Conservation (phyloP, 768 basidiomycete genomes). For the Omphalotus guepiniiformis region DNA sequence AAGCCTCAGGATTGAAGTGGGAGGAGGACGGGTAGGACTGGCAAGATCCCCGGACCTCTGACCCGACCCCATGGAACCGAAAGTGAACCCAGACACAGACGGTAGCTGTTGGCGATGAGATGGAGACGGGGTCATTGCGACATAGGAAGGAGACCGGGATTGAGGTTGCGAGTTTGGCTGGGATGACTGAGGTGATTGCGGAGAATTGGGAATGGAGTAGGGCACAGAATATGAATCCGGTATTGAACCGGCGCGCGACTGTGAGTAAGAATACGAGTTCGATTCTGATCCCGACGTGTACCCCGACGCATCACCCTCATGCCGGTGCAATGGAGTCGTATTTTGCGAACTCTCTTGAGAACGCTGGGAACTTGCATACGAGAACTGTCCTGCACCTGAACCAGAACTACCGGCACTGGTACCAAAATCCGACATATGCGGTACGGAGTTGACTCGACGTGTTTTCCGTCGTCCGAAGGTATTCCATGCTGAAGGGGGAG, state of each 20-base stretch:
- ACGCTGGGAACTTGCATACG: conserved; percentile 3
- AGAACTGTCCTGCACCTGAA: not conserved
- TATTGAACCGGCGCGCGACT: not conserved
- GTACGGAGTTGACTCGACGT: conserved; percentile 2
- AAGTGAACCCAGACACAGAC: conserved; percentile 5
- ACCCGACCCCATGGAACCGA: not conserved
- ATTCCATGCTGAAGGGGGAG: conserved; percentile 9
- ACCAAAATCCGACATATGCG: conserved; percentile 7
- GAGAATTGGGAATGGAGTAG: not conserved
- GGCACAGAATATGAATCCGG: not conserved
- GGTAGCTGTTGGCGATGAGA: not conserved
- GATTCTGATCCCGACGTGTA: not conserved
- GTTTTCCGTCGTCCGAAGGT: conserved; percentile 6
- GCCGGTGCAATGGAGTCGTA: not conserved
- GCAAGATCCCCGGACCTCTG: not conserved
- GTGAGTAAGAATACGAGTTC: not conserved
- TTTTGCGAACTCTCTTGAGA: conserved; percentile 3
- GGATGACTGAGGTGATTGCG: not conserved
- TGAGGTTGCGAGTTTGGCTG: not conserved
- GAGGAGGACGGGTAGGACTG: not conserved
- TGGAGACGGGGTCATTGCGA: not conserved
- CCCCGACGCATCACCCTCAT: not conserved
- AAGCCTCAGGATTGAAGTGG: not conserved
- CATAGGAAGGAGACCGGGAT: conserved; percentile 3
- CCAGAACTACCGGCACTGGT: conserved; percentile 1